phyloP scores from a whole-genome alignment of 192 early-diverging fungal genomes.

The Entomortierella lignicola region DNA sequence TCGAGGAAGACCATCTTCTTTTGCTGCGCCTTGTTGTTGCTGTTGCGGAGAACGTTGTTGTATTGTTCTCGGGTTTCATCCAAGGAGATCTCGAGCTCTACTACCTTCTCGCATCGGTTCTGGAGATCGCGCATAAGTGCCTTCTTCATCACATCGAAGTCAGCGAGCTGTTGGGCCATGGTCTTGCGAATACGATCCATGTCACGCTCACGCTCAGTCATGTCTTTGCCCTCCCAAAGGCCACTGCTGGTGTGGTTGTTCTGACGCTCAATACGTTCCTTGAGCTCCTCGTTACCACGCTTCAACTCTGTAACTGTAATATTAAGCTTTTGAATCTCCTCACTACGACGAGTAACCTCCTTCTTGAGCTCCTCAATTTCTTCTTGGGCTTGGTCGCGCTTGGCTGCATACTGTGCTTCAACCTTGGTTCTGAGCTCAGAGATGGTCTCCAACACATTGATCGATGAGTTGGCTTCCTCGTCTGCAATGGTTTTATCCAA shows the following conservation, averaged over 20 bases:
- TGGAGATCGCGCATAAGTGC: constrained; percentile 97
- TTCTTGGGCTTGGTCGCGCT: constrained; percentile 77
- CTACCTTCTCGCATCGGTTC: constrained; percentile 97
- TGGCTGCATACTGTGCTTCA: constrained; percentile 85
- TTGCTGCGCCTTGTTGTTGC: constrained; percentile 88
- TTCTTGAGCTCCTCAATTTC: constrained; percentile 79
- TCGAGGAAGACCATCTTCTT: constrained; percentile 99
- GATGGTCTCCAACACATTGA: constrained; percentile 78
- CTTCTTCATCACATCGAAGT: constrained; percentile 99
- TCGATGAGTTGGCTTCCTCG: constrained; percentile 70
- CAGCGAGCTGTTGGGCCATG: constrained; percentile 85
- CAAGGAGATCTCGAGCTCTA: constrained; percentile 96
- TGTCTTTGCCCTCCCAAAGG: constrained; percentile 56
- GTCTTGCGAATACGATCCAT: constrained; percentile 82
- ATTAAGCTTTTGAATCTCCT: constrained; percentile 72
- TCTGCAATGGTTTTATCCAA: constrained; percentile 77
- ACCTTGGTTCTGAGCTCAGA: constrained; percentile 87
- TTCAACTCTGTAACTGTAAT: constrained; percentile 71
- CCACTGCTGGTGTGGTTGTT: constrained; percentile 36
- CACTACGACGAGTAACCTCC: constrained; percentile 75
- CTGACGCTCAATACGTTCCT: constrained; percentile 59
- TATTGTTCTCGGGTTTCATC: constrained; percentile 97
- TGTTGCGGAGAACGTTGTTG: constrained; percentile 85
- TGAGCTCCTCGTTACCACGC: constrained; percentile 69
- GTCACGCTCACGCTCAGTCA: constrained; percentile 77